Evolutionary conservation across 2,329 filamentous ascomycete species (phyloP).

Genomic region (Xylaria sp.): DNA sequence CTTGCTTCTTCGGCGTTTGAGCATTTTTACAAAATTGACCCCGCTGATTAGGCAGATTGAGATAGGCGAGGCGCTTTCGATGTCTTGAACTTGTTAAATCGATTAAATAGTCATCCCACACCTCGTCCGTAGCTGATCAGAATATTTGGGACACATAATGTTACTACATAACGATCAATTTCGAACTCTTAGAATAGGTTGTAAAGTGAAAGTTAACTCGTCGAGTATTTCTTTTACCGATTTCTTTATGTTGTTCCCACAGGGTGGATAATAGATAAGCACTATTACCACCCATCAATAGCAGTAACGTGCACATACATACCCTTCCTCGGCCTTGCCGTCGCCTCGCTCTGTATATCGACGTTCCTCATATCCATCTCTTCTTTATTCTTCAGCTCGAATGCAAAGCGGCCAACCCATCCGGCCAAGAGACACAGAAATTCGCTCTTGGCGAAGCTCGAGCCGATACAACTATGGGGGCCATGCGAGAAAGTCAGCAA

Average conservation of each 20-base stretch:
- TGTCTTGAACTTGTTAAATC: too few species aligned
- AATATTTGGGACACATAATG: too few species aligned
- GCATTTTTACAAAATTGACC: too few species aligned
- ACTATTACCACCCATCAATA: neutral
- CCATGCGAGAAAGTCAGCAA: neutral
- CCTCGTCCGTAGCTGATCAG: too few species aligned
- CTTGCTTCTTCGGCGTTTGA: too few species aligned
- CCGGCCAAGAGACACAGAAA: neutral
- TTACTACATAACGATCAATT: too few species aligned
- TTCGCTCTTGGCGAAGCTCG: neutral
- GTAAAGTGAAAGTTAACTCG: too few species aligned
- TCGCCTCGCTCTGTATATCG: neutral
- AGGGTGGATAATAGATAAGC: neutral
- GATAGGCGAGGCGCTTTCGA: too few species aligned
- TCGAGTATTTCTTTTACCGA: neutral
- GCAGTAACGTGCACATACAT: neutral
- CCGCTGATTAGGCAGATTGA: too few species aligned
- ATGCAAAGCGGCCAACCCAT: neutral
- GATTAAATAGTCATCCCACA: too few species aligned
- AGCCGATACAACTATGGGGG: neutral
- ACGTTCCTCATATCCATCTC: neutral
- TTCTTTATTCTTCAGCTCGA: neutral
- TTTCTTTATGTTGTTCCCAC: too few species aligned
- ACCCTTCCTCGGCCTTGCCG: neutral
- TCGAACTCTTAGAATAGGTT: too few species aligned